These are phyloP conservation scores for Tuber indicum DNA, from an alignment of 495 filamentous ascomycete genomes.

Conservation along the genomic window DNA sequence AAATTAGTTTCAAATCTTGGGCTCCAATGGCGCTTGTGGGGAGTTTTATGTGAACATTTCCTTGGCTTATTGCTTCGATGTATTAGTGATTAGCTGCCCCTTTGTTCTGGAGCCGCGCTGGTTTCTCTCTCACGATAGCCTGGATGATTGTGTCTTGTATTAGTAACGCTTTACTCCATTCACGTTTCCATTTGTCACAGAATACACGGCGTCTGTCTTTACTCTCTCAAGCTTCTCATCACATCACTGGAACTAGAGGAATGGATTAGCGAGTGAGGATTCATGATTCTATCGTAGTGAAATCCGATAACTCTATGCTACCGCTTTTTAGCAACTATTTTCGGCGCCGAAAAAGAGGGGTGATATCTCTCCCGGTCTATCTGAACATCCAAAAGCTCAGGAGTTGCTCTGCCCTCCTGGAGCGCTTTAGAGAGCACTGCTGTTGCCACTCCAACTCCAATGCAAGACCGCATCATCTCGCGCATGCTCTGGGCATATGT, in stretches of 20 bases:
- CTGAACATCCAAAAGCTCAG: constrained; percentile 31
- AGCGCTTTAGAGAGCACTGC: constrained; percentile 40
- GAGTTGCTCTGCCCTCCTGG: constrained; percentile 26
- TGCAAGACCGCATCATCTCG: constrained; percentile 42
- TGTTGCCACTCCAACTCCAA: constrained; percentile 44
- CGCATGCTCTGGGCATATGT: constrained; percentile 30
- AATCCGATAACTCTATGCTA: neutral
- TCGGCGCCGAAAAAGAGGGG: constrained; percentile 37
- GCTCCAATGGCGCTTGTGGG: neutral
- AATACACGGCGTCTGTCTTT: neutral
- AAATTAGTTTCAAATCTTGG: neutral
- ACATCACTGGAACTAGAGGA: neutral
- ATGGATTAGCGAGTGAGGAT: neutral
- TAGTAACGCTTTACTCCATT: neutral
- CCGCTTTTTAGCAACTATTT: constrained; percentile 13
- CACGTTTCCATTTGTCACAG: neutral
- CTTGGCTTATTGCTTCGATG: neutral
- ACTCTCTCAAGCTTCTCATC: neutral
- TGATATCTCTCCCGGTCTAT: constrained; percentile 38
- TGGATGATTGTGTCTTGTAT: neutral
- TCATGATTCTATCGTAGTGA: neutral
- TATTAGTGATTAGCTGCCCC: neutral
- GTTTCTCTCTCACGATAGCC: neutral
- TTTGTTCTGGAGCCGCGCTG: neutral
- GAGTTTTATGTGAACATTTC: neutral